Evolutionary conservation across 108 stramenopile species (phyloP), one percentile per base, ranked within the genome.

Genomic region (Discostella stelligeroides): DNA sequence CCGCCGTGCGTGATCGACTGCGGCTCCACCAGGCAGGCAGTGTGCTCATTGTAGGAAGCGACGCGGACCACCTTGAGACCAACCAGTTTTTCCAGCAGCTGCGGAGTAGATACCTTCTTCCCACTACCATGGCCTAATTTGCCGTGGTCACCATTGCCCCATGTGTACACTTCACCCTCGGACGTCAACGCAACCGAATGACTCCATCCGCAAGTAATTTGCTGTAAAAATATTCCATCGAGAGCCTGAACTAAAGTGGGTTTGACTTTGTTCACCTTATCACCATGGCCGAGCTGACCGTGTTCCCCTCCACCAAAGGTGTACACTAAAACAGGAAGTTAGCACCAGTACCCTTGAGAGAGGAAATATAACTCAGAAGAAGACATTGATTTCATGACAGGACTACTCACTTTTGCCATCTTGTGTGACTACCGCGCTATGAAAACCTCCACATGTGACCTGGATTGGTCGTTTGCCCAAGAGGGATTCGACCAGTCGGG

Each of bases 41-140:
- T 98, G 68, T 98, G 97, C 73, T 98, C 97, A 70, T 98, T 98
- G 87, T 98, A 98, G 14, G 94, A 95, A n/a, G 97, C 97, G 17
- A 98, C 90, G 51, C 91, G 85, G 28, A 95, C 90, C 10, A 97
- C 95, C 13, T 87, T 86, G 55, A 89, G 86, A 30, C 88, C 86
- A 40, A 92, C 88, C 5, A 97, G 80, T n/a, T 89, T 90, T 45
- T 94, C 95, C 9, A 97, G 90, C 30, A 88, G 63, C 60, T 89
- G 86, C 6, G 97, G 97, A 11, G 92, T 86, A 23, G 89, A 85
- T 5, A 96, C 94, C 75, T 96, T 95, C 41, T 91, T 83, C 29
- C 83, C 86, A 40, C 80, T 89, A 1, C 96, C 96, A 60, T 96
- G 95, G 12, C 96, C 96, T 13, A 95, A 79, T 72, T 97, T 97